These are phyloP conservation scores for Colletotrichum musicola DNA, from an alignment of 2,329 filamentous ascomycete genomes.

Conservation along the genomic window DNA sequence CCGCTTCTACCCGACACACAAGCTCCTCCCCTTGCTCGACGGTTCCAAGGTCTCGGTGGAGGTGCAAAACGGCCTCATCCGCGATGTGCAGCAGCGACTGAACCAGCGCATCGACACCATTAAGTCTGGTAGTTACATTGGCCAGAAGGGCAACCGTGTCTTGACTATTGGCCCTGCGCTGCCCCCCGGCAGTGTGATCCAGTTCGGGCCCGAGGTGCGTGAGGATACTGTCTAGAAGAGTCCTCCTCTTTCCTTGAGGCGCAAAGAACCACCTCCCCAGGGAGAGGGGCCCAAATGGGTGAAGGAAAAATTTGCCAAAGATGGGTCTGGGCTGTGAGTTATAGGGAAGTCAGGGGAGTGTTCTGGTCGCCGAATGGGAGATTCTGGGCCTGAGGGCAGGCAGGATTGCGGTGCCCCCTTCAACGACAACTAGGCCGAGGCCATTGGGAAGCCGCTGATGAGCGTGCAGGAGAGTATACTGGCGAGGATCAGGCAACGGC, in stretches of 20 bases:
- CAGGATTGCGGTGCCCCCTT: no score
- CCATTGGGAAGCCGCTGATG: no score
- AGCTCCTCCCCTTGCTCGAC: slow-evolving; percentile 62
- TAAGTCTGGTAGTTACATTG: slow-evolving; percentile 57
- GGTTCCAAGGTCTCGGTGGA: slow-evolving; percentile 48
- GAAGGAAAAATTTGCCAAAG: not conserved
- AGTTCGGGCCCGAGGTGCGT: slow-evolving; percentile 50
- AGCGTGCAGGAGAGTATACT: no score
- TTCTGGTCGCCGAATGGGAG: no score
- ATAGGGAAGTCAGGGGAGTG: no score
- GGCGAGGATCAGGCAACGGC: no score
- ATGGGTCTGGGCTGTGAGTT: no score
- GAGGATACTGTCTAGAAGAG: slow-evolving; percentile 45
- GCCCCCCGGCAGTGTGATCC: slow-evolving; percentile 43
- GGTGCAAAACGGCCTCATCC: slow-evolving; percentile 55
- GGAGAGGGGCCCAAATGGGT: not conserved
- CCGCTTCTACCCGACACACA: slow-evolving; percentile 69
- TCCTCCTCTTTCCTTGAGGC: not conserved
- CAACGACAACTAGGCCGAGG: no score
- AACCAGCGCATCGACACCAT: slow-evolving; percentile 63
- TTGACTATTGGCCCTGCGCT: slow-evolving; percentile 60
- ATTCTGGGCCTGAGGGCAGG: no score
- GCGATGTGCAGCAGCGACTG: slow-evolving; percentile 61
- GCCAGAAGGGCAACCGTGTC: slow-evolving; percentile 54
- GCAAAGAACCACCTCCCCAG: not conserved